Base-by-base conservation (phyloP, 108 stramenopile genomes). In the Parietichytrium sp. region DNA sequence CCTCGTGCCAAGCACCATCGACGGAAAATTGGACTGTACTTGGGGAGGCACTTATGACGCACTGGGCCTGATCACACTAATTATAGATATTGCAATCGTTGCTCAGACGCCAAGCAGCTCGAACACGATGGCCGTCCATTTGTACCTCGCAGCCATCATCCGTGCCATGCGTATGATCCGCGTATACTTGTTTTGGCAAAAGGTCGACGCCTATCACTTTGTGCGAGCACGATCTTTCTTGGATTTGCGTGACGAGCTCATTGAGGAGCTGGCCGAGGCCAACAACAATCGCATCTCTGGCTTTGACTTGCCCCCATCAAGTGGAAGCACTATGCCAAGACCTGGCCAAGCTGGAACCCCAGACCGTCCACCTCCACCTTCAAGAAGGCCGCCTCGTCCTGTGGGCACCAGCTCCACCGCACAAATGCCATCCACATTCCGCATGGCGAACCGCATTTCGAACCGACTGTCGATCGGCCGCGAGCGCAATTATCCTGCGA, bases 21-120 rank as follows among this genome's bases (percentile, higher is more conserved):
- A 72, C 42, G 61, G 61, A 33, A 72, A 72, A 25, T 42, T 72
- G 10, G 61, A 72, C 20, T 72, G 61, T 25, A 72, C 61, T 0
- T 72, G 61, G 61, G 36, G 45, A 10, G 61, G 61, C 61, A n/a
- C 61, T 6, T 42, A 42, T n/a, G 61, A 72, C 42, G 61, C 61
- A 33, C n/a, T 72, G 61, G 61, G 61, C 33, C 42, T 72, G 15
- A 16, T 72, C 16, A 45, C 33, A 25, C n/a, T n/a, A n/a, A 42
- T 72, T 7, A 20, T 45, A 7, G 61, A 72, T 20, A 23, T 72
- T n/a, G 61, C 61, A n/a, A 33, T 72, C 3, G 45, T n/a, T 1
- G 36, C 61, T 16, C 61, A 72, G 42, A 6, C 42, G 10, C n/a
- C 42, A n/a, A 42, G 38, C 8, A 45, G 38, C 23, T 23, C 23